These are phyloP conservation scores for Raffaelea albimanens DNA, from an alignment of 2,329 filamentous ascomycete species.

Conservation along the genomic window DNA sequence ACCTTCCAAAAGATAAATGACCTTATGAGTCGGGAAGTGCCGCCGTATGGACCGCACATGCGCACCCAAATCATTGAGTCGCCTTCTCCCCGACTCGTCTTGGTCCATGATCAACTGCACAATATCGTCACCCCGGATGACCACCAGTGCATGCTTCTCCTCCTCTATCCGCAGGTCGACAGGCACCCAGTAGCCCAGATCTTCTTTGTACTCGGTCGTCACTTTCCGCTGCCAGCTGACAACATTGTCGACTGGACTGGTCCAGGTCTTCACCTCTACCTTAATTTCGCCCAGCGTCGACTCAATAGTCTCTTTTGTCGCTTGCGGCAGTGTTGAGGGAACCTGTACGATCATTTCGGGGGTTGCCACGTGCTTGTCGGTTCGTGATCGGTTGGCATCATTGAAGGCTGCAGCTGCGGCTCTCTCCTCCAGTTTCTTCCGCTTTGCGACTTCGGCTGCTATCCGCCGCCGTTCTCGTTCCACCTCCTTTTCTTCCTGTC, in stretches of 20 bases:
- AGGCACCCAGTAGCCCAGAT: slow-evolving; percentile 56
- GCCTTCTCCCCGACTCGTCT: slow-evolving; percentile 6
- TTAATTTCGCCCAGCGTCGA: slow-evolving; percentile 40
- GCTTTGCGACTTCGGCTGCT: slow-evolving; percentile 50
- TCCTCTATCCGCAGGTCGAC: slow-evolving; percentile 37
- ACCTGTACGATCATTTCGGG: slow-evolving; percentile 72
- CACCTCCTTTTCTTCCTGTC: slow-evolving; percentile 46
- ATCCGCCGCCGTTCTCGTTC: slow-evolving; percentile 46
- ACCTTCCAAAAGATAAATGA: slow-evolving; percentile 67
- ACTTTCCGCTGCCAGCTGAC: slow-evolving; percentile 63
- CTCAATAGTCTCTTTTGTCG: slow-evolving; percentile 34
- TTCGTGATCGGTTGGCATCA: slow-evolving; percentile 63
- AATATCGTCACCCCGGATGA: slow-evolving; percentile 56
- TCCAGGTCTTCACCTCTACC: slow-evolving; percentile 35
- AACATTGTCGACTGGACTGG: slow-evolving; percentile 39
- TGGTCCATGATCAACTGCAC: slow-evolving; percentile 44
- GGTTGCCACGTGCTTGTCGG: slow-evolving; percentile 63
- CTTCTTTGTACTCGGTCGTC: slow-evolving; percentile 50
- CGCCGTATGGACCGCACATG: slow-evolving; percentile 48
- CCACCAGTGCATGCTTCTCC: slow-evolving; percentile 53
- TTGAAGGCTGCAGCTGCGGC: slow-evolving; percentile 55
- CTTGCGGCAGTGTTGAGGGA: slow-evolving; percentile 43
- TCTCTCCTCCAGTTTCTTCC: slow-evolving; percentile 54
- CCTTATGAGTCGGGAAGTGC: slow-evolving; percentile 40
- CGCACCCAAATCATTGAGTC: slow-evolving; percentile 32